Conservation (phyloP, 2,329 filamentous ascomycete genomes). For the Dichotomopilus funicola region DNA sequence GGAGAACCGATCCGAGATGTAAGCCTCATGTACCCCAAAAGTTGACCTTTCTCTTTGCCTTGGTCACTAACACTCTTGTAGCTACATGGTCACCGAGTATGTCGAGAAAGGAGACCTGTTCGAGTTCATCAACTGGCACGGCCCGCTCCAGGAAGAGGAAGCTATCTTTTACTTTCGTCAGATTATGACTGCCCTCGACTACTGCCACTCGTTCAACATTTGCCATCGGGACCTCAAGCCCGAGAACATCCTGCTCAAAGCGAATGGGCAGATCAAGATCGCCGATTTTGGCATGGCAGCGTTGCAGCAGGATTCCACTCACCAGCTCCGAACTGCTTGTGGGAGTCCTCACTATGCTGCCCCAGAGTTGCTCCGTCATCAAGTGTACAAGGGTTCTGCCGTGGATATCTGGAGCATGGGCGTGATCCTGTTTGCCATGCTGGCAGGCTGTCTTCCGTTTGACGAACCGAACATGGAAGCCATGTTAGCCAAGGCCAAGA, state of each 20-base stretch:
- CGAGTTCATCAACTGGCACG: slow-evolving; percentile 69
- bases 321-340: slow-evolving; percentile 80
- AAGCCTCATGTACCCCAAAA: slow-evolving; percentile 30
- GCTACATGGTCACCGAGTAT: slow-evolving; percentile 91
- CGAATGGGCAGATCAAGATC: slow-evolving; percentile 74
- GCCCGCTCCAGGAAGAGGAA: slow-evolving; percentile 70
- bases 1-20: slow-evolving; percentile 96
- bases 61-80: slow-evolving; percentile 31
- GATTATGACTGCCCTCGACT: slow-evolving; percentile 84
- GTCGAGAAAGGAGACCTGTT: slow-evolving; percentile 77
- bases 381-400: slow-evolving; percentile 73
- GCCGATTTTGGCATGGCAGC: slow-evolving; percentile 98
- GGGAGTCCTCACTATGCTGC: slow-evolving; percentile 96
- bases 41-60: background rate
- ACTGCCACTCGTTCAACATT: slow-evolving; percentile 91
- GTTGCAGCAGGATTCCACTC: slow-evolving; percentile 69
- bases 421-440: slow-evolving; percentile 80
- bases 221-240: slow-evolving; percentile 95
- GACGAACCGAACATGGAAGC: slow-evolving; percentile 57
- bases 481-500: slow-evolving; percentile 56
- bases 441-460: slow-evolving; percentile 80
- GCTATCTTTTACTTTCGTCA: slow-evolving; percentile 84
- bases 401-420: slow-evolving; percentile 95
- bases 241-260: slow-evolving; percentile 87
- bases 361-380: slow-evolving; percentile 76